These are phyloP conservation scores for Blastomyces parvus DNA, from an alignment of 2,329 filamentous ascomycete species.

Conservation along the genomic window DNA sequence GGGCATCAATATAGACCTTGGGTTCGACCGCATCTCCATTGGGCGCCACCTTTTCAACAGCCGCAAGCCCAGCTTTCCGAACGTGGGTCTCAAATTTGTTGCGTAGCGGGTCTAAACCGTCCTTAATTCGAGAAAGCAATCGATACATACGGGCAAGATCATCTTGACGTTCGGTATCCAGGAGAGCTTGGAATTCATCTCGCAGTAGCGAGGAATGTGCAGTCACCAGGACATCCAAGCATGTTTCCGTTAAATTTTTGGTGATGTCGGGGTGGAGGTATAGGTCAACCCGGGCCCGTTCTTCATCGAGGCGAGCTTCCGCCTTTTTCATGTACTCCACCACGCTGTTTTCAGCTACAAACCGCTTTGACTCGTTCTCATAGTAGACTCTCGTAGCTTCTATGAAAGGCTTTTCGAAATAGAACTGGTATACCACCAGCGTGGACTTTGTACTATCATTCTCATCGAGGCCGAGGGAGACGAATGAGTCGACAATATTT, in stretches of 20 bases:
- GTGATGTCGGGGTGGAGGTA: slow-evolving; percentile 90
- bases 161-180: slow-evolving; percentile 89
- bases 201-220: slow-evolving; percentile 77
- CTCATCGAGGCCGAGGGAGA: slow-evolving; percentile 89
- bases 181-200: slow-evolving; percentile 88
- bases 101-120: slow-evolving; percentile 81
- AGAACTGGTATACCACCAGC: slow-evolving; percentile 83
- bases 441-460: slow-evolving; percentile 88
- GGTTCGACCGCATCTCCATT: slow-evolving; percentile 87
- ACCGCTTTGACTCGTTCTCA: slow-evolving; percentile 81
- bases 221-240: slow-evolving; percentile 79
- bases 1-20: slow-evolving; percentile 90
- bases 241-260: slow-evolving; percentile 70
- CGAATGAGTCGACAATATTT: slow-evolving; percentile 90
- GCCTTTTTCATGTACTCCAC: slow-evolving; percentile 99
- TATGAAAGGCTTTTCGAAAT: slow-evolving; percentile 90
- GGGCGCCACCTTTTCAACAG: slow-evolving; percentile 81
- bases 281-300: slow-evolving; percentile 84
- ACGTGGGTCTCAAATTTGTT: slow-evolving; percentile 87
- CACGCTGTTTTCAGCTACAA: slow-evolving; percentile 91
- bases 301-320: slow-evolving; percentile 76
- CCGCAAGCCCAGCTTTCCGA: slow-evolving; percentile 73
- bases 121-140: slow-evolving; percentile 76
- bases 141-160: slow-evolving; percentile 97
- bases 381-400: slow-evolving; percentile 78